Evolutionary conservation across 495 filamentous ascomycete genomes (phyloP), one percentile per base, ranked within the genome.

Genomic region (Trichodelitschia bisporula): DNA sequence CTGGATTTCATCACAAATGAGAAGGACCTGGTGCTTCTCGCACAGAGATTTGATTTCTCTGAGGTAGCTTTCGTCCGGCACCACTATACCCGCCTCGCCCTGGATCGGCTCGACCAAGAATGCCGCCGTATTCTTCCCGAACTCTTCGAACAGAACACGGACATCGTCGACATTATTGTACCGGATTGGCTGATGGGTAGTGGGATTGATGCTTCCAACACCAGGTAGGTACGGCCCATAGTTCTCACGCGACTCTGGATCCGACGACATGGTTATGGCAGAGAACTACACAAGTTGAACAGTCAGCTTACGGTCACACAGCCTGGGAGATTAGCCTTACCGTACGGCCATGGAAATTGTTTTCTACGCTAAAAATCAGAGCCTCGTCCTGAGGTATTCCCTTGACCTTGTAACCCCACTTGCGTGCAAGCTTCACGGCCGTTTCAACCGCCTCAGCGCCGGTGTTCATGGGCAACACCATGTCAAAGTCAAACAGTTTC

Each of bases 401-500:
- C 62, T 97, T 97, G 40, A 77, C 66, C 51, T 92, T 92, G 57
- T 99, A 99, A 3, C 82, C 86, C 86, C 86, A 99, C 54, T 99
- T 99, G 32, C 86, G 65, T 36, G 89, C 84, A 53, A 99, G 72
- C 62, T 99, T 99, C 48, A 99, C 71, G 15, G 69, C 82, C 1
- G 89, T 95, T 64, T 99, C 86, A 27, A 95, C 86, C n/a, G 86
- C 86, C 56, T 99, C 86, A 18, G 83, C 86, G 28, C 86, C 86
- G 5, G 86, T 99, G 57, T 95, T 95, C 86, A 99, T 95, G 28
- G 86, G 86, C 53, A 99, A 54, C 15, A 92, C 83, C 86, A 95
- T 99, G 49, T 95, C 89, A 51, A 83, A 99, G 27, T 79, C 84
- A 46, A 93, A 92, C 46, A 64, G 69, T 35, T 65, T 47, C 38